Base-by-base conservation (phyloP, 768 basidiomycete species). In the Trametes sanguinea region DNA sequence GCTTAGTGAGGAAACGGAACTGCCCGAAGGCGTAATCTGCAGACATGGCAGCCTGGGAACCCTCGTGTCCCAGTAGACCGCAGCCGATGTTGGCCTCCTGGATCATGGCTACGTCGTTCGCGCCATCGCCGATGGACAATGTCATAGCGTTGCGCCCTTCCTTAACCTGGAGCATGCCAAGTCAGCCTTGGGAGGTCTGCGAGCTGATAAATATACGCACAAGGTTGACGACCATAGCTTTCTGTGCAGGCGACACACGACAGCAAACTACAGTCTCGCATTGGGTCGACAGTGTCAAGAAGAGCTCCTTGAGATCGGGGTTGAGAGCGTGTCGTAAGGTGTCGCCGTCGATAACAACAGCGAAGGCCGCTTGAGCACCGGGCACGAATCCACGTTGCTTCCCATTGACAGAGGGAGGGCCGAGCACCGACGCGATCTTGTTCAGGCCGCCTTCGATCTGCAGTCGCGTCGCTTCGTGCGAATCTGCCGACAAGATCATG, bases 91-190 rank as follows among this genome's bases (percentile, higher is more conserved):
- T 95, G n/a, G 96, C 96, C 70, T 96, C 96, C 72, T 98, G 96
- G 61, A 98, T 98, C 96, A 98, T 98, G 6, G 95, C 95, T 27
- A 98, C 96, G 71, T 98, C 96, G 71, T 98, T 98, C 14, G 96
- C 96, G 57, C 94, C 94, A 68, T 98, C 96, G 9, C 96, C 96
- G 56, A 99, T 98, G 0, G 95, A 92, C 32, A 98, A 75, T 1
- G 95, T 96, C 96, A 98, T 97, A 0, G 95, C 95, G 52, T 93
- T 88, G 50, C 90, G 85, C 9, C 96, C 96, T 67, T 98, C 94
- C 69, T 98, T 98, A 73, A 98, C 93, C 92, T 92, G 14, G 0
- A 62, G 5, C 62, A 22, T 43, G 3, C 51, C 53, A 7, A 17
- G 29, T 29, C 30, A 29, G 42, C n/a, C 9, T 4, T 47, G 14